Base-by-base conservation (phyloP, 208 protist species). In the Leishmania mexicana region DNA sequence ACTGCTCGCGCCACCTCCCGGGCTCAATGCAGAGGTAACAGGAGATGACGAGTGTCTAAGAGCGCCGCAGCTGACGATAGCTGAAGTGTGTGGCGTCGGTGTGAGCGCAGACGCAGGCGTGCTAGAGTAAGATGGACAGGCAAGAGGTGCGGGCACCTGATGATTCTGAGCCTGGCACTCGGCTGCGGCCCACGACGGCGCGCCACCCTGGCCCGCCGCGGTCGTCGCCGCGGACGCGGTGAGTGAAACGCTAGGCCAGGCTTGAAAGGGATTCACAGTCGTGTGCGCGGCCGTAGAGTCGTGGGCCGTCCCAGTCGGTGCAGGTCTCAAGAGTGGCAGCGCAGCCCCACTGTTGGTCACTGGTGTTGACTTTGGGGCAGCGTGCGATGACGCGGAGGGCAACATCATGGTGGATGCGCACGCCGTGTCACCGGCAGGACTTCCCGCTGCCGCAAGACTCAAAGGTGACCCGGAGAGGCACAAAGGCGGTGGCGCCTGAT, bases 71-170 rank as follows among this genome's bases (percentile, higher is more conserved):
- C 11, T 53, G 28, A 3, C 28, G 24, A 49, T 74, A 31, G 68
- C 45, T 17, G 68, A 53, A 53, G 68, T 28, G 35, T 19, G 68
- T 31, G 68, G 68, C 28, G 24, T 21, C 10, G 45, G 15, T 8
- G 38, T 31, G 65, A n/a, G 65, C 38, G 21, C 65, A 47, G 65
- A 49, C 6, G 40, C 4, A 13, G 35, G 7, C 17, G 38, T 11
- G 1, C 4, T 15, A 10, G 28, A 2, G 24, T 35, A 11, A 11
- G 45, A n/a, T 28, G 4, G 42, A 74, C 3, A 21, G 28, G 24
- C 68, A 31, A 74, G 68, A 74, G 68, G 68, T 21, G 7, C 68
- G 17, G n/a, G 68, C 21, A 15, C 38, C 68, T 51, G 68, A 74
- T 74, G 42, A 31, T 51, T 47, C 45, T 49, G 24, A 35, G 45